Evolutionary conservation across 352 stramenopile species (phyloP).

Genomic region (Peronospora farinosa): DNA sequence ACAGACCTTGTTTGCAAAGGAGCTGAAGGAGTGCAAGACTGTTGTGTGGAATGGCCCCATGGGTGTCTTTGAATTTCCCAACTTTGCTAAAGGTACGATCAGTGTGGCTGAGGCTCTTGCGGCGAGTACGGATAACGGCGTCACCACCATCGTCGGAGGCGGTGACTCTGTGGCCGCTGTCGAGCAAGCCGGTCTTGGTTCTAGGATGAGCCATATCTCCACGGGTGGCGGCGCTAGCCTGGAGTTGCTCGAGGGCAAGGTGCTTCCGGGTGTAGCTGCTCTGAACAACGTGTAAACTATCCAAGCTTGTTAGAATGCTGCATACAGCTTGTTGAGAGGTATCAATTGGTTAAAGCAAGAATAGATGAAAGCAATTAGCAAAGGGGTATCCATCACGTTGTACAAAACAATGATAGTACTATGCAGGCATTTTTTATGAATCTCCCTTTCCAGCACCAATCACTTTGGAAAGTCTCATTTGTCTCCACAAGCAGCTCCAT

Average conservation of each 20-base stretch:
- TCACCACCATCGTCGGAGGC: conserved; percentile 89
- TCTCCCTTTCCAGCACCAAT: no score
- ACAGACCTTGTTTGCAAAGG: conserved; percentile 55
- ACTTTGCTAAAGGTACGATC: conserved; percentile 93
- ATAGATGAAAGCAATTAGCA: background rate
- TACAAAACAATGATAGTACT: background rate
- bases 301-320: background rate
- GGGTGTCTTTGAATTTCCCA: conserved; percentile 97
- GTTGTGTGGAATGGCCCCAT: conserved; percentile 93
- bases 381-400: background rate
- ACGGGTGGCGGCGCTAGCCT: conserved; percentile 98
- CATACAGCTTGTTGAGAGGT: background rate
- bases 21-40: conserved; percentile 89
- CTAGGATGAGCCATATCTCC: conserved; percentile 95
- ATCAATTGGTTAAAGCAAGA: background rate
- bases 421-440: no score
- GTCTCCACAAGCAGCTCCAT: conserved; percentile 17
- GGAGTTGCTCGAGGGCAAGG: conserved; percentile 97
- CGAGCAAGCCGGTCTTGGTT: conserved; percentile 87
- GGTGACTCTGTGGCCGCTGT: conserved; percentile 95
- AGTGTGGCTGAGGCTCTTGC: conserved; percentile 89
- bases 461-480: background rate
- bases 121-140: conserved; percentile 70
- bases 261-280: conserved; percentile 94
- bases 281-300: conserved; percentile 50